Percentiles rank a stretch among this genome's conserved stretches.
These are phyloP conservation scores for Aspergillus chevalieri DNA, from an alignment of 2,329 filamentous ascomycete species.

Conservation along the genomic window DNA sequence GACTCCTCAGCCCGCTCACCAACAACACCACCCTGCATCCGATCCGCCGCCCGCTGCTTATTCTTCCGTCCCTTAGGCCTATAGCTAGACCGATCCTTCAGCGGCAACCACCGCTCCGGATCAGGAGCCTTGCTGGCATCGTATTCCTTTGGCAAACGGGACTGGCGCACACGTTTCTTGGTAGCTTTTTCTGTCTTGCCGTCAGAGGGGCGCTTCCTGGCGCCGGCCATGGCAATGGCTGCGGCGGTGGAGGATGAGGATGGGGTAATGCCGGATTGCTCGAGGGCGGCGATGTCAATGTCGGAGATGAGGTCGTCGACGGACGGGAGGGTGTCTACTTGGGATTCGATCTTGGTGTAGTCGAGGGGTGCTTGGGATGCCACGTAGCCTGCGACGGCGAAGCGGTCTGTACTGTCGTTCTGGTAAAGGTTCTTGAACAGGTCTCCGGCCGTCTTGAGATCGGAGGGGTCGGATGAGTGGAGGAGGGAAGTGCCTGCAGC, in stretches of 20 bases:
- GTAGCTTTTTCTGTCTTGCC: conserved; percentile 27
- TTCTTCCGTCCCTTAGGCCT: conserved; percentile 87
- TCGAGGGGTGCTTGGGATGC: conserved; percentile 64
- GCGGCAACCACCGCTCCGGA: conserved; percentile 85
- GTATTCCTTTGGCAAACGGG: conserved; percentile 43
- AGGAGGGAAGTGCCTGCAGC: conserved; percentile 80
- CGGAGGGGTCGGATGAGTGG: conserved; percentile 62
- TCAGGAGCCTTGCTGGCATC: conserved; percentile 75
- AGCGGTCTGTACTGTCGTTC: conserved; percentile 58
- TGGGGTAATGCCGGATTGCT: conserved; percentile 39
- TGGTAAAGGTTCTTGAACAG: conserved; percentile 69
- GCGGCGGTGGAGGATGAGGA: conserved; percentile 24
- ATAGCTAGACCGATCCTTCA: conserved; percentile 83
- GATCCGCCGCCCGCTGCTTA: conserved; percentile 70
- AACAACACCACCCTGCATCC: conserved; percentile 79
- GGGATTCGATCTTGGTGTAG: conserved; percentile 29
- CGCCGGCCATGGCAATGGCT: conserved; percentile 25
- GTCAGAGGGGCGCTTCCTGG: conserved; percentile 36
- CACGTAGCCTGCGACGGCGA: conserved; percentile 75
- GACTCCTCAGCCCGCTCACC: conserved; percentile 60
- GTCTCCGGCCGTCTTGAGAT: conserved; percentile 65
- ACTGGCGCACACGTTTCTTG: conserved; percentile 40
- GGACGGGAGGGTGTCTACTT: conserved; percentile 33
- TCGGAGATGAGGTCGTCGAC: conserved; percentile 37
- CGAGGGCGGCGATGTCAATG: conserved; percentile 40